Percentiles rank a stretch among this genome's conserved stretches.
phyloP scores from a whole-genome alignment of 352 stramenopile genomes.

The Globisporangium nagaii region DNA sequence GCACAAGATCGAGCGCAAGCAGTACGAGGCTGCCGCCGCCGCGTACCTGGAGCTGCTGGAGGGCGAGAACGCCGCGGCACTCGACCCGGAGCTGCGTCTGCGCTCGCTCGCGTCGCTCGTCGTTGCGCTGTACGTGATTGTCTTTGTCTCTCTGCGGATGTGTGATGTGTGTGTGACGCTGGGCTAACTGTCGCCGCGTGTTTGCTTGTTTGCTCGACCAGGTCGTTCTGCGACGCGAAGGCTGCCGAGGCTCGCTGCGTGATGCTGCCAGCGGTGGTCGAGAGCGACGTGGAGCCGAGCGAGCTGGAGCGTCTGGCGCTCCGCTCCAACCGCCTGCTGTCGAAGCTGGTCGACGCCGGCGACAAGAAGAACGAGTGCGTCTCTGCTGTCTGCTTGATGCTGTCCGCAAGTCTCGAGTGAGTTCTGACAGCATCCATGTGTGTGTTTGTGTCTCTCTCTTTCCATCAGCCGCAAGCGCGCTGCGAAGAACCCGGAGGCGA shows the following conservation, averaged over 20 bases:
- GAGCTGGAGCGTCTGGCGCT: slow-evolving; percentile 61
- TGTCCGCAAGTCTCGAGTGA: neutral
- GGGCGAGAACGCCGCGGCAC: slow-evolving; percentile 41
- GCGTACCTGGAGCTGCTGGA: slow-evolving; percentile 71
- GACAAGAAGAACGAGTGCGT: slow-evolving; percentile 84
- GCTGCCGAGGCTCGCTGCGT: slow-evolving; percentile 54
- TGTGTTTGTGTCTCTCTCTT: neutral
- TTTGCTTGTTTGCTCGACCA: slow-evolving; percentile 12
- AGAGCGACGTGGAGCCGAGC: slow-evolving; percentile 49
- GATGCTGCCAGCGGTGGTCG: slow-evolving; percentile 52
- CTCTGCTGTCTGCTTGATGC: neutral
- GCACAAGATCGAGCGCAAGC: slow-evolving; percentile 76
- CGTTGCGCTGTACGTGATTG: slow-evolving; percentile 54
- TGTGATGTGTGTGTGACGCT: neutral
- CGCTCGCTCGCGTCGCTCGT: slow-evolving; percentile 73
- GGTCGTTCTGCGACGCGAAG: slow-evolving; percentile 70
- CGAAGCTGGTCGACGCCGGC: slow-evolving; percentile 47
- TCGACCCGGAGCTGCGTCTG: slow-evolving; percentile 69
- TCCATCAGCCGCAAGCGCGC: slow-evolving; percentile 54
- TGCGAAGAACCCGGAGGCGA: slow-evolving; percentile 63
- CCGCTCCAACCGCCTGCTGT: slow-evolving; percentile 51
- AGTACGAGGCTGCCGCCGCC: slow-evolving; percentile 56
- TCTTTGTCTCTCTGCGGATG: neutral
- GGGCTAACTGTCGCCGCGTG: neutral
- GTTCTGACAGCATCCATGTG: too few relatives aligned